Conservation (phyloP, 1,284 basidiomycete species). For the Cutaneotrichosporon spelunceum region DNA sequence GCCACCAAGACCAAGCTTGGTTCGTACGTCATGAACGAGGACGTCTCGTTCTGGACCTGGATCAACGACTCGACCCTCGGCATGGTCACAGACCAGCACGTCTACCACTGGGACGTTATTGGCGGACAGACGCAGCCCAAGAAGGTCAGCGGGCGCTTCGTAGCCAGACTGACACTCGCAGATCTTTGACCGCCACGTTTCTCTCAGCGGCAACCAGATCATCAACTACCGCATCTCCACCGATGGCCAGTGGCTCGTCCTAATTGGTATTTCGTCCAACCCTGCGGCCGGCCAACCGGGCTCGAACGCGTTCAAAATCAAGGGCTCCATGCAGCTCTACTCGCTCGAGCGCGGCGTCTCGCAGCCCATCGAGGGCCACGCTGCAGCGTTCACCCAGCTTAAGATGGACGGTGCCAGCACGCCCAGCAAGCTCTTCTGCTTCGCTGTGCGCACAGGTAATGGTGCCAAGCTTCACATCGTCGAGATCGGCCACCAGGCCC, state of each 20-base stretch:
- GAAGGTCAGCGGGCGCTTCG: conserved; percentile 30
- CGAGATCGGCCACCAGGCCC: conserved; percentile 93
- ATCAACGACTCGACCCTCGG: conserved; percentile 85
- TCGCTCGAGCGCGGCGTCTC: conserved; percentile 75
- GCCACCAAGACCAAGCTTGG: conserved; percentile 97
- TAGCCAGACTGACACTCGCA: conserved; percentile 39
- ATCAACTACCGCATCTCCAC: conserved; percentile 94
- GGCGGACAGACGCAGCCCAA: conserved; percentile 45
- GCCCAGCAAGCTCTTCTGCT: conserved; percentile 89
- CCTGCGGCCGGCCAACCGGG: conserved; percentile 62
- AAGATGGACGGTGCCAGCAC: conserved; percentile 81
- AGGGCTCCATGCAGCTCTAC: conserved; percentile 94
- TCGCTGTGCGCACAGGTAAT: conserved; percentile 89
- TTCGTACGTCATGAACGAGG: conserved; percentile 89
- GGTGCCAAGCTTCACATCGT: conserved; percentile 99
- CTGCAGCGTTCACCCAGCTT: conserved; percentile 90
- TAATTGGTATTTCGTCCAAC: conserved; percentile 95
- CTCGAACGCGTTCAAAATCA: conserved; percentile 94
- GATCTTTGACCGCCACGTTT: conserved; percentile 92
- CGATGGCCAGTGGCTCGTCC: conserved; percentile 96
- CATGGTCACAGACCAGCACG: conserved; percentile 90
- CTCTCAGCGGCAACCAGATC: conserved; percentile 91
- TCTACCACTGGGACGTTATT: conserved; percentile 84
- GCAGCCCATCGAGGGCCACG: conserved; percentile 98
- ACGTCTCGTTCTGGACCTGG: conserved; percentile 99